phyloP scores from a whole-genome alignment of 2,329 filamentous ascomycete species.

The Whalleya microplaca region DNA sequence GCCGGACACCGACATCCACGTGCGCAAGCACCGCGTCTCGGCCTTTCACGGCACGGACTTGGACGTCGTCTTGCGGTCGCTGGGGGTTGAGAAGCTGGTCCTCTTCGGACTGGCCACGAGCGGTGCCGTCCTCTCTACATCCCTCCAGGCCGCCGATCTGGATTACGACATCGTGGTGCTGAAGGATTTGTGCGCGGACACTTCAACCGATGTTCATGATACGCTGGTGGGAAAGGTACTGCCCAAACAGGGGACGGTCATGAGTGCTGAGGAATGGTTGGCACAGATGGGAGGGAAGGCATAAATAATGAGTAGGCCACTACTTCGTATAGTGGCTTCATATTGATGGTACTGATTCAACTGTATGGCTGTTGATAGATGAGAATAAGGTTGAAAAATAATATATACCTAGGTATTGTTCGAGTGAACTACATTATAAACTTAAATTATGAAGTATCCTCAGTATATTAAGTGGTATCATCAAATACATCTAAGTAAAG shows the following conservation, averaged over 20 bases:
- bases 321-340: no score
- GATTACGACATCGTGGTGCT: constrained; percentile 41
- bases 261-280: constrained; percentile 37
- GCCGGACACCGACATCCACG: constrained; percentile 34
- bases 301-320: neutral
- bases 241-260: constrained; percentile 32
- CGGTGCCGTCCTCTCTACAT: constrained; percentile 42
- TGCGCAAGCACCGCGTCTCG: constrained; percentile 42
- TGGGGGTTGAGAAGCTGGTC: constrained; percentile 34
- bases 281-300: constrained; percentile 1
- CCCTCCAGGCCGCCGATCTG: constrained; percentile 40
- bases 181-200: constrained; percentile 41
- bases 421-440: no score
- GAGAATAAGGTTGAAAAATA: no score
- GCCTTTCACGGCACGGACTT: constrained; percentile 41
- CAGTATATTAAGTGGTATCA: no score
- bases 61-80: constrained; percentile 39
- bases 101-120: constrained; percentile 41
- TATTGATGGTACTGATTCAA: no score
- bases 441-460: no score
- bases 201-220: constrained; percentile 37
- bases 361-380: no score
- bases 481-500: no score
- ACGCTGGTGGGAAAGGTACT: constrained; percentile 41
- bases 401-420: no score